Evolutionary conservation across 805 yeast genomes (phyloP).

Genomic region (Saturnispora sekii): DNA sequence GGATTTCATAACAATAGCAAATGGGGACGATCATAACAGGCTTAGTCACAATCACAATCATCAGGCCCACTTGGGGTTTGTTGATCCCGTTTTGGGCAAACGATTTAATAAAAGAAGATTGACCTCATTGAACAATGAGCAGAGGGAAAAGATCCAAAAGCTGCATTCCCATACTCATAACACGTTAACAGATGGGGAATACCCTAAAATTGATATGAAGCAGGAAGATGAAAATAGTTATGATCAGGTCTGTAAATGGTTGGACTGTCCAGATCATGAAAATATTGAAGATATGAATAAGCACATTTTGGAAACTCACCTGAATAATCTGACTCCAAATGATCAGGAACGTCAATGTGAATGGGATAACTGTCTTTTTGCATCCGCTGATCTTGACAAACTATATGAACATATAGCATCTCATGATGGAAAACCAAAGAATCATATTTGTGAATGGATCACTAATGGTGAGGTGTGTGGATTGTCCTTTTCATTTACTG

Average conservation of each 20-base stretch:
- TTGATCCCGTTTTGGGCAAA: neutral
- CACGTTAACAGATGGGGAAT: neutral
- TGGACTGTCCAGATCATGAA: constrained; percentile 37
- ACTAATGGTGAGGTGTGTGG: constrained; percentile 34
- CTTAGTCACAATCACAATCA: too few species aligned
- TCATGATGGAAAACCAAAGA: constrained; percentile 7
- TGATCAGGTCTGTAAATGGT: constrained; percentile 51
- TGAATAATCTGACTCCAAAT: constrained; percentile 16
- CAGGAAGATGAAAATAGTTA: constrained; percentile 18
- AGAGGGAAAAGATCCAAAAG: neutral
- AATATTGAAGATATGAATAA: constrained; percentile 33
- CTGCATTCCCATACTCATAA: neutral
- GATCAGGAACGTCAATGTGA: constrained; percentile 37
- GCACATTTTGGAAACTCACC: constrained; percentile 44
- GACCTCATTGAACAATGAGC: neutral
- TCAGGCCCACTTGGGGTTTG: neutral
- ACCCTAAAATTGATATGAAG: neutral
- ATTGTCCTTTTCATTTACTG: constrained; percentile 38
- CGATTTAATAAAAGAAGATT: constrained; percentile 2
- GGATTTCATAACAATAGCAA: constrained; percentile 11
- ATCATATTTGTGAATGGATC: constrained; percentile 33
- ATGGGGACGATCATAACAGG: neutral
- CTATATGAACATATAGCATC: constrained; percentile 52
- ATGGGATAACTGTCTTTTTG: constrained; percentile 65
- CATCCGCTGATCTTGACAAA: constrained; percentile 40